Evolutionary conservation across 2,329 filamentous ascomycete genomes (phyloP), one percentile per base, ranked within the genome.

Genomic region (Aspergillus sp.): DNA sequence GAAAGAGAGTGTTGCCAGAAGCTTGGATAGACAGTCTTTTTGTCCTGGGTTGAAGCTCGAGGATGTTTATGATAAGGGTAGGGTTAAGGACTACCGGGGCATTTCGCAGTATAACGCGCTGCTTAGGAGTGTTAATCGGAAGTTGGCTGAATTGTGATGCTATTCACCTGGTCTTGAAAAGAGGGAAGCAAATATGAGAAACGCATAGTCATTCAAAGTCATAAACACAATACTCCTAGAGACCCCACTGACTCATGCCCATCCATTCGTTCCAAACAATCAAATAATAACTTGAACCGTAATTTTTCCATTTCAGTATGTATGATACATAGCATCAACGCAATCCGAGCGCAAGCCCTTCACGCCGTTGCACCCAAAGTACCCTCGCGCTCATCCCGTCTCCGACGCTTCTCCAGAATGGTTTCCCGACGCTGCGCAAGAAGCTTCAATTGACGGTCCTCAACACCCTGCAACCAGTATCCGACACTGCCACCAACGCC

Each of bases 401-500:
- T 78, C 67, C 83, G 83, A 66, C 93, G 79, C 83, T 97, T 97
- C 75, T 94, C 90, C 48, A 97, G 74, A 56, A 98, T 77, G 47
- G 77, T 70, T 57, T 86, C 78, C 75, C 89, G 90, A 64, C 90
- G 83, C 64, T 91, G 85, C 55, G 77, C 74, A 49, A 98, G 74
- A 52, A 89, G 79, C 55, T 80, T 79, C 57, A 84, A 78, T 72
- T 97, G 91, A 66, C 82, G 78, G 62, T 87, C 75, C 69, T 96
- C 88, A 47, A 97, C 87, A 53, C 88, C 87, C 74, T 90, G 83
- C 59, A 98, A 76, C 89, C 91, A 98, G 78, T 96, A 96, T 58
- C 93, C 93, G 73, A 97, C 96, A 72, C 85, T 88, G 59, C 84
- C 90, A 59, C 90, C 90, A 53, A 88, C 81, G 58, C 80, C 80